These are phyloP conservation scores for Xylariaceae sp. DNA, from an alignment of 2,329 filamentous ascomycete species.

Conservation along the genomic window DNA sequence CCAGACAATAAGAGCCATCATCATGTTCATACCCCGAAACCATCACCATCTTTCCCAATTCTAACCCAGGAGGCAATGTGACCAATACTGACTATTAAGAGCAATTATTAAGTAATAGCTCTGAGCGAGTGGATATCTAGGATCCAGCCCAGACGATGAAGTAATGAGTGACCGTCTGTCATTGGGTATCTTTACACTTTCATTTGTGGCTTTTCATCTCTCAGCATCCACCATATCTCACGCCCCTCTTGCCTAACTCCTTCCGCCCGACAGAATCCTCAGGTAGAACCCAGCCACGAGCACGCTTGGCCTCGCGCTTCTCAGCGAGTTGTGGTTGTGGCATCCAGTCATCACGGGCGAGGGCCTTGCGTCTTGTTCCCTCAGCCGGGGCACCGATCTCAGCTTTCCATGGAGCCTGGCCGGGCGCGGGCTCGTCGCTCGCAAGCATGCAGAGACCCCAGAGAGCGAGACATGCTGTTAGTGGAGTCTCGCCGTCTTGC, in stretches of 20 bases:
- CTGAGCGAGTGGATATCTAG: constrained; percentile 1
- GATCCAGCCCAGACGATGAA: constrained; percentile 9
- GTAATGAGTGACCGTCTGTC: no score
- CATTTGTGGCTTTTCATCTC: no score
- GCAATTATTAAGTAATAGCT: constrained; percentile 13
- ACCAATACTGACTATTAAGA: constrained; percentile 4
- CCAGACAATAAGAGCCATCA: no score
- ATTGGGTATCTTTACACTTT: no score
- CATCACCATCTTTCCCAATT: no score
- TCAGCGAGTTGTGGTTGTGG: constrained; percentile 67
- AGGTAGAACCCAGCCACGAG: constrained; percentile 70
- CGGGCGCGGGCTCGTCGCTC: constrained; percentile 54
- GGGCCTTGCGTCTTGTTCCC: constrained; percentile 64
- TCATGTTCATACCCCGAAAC: no score
- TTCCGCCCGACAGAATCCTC: constrained; percentile 69
- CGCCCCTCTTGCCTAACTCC: constrained; percentile 65
- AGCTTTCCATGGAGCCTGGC: constrained; percentile 60
- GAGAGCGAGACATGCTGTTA: constrained; percentile 70
- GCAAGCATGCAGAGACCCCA: constrained; percentile 76
- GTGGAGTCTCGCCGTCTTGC: constrained; percentile 39
- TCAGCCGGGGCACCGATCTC: constrained; percentile 74
- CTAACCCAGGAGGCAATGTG: no score
- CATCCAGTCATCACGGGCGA: constrained; percentile 71
- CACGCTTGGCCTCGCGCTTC: constrained; percentile 72
- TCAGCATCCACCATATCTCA: constrained; percentile 49